phyloP scores from a whole-genome alignment of 495 filamentous ascomycete species.

The Evansstolkia leycettana region DNA sequence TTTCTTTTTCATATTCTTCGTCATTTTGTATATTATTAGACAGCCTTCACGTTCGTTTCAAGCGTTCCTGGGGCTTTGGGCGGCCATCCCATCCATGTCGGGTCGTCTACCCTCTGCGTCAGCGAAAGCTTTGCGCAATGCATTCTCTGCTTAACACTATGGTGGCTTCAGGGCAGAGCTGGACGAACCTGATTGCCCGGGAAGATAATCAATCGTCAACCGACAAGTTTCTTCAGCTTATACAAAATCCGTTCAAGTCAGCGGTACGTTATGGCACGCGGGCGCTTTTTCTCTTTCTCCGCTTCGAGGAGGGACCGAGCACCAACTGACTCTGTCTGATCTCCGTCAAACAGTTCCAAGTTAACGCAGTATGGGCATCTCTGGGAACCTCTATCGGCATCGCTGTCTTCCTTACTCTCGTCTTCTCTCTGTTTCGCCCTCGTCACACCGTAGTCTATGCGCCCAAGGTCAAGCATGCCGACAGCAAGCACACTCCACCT shows the following conservation, averaged over 20 bases:
- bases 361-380: conserved; percentile 62
- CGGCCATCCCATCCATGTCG: conserved; percentile 11
- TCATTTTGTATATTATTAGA: conserved; percentile 1
- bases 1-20: background rate
- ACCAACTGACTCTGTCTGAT: conserved; percentile 4
- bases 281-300: background rate
- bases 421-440: conserved; percentile 82
- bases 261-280: conserved; percentile 17
- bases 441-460: conserved; percentile 88
- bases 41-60: background rate
- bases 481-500: conserved; percentile 89
- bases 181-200: no score
- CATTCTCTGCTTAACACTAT: conserved; percentile 12
- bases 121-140: conserved; percentile 10
- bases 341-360: conserved; percentile 32
- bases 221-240: conserved; percentile 32
- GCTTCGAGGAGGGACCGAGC: conserved; percentile 1
- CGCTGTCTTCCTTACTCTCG: conserved; percentile 55
- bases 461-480: conserved; percentile 84
- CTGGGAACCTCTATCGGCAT: conserved; percentile 71
- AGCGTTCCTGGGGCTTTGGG: background rate
- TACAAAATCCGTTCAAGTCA: conserved; percentile 36
- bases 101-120: conserved; percentile 2
- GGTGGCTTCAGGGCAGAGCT: no score
- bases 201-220: conserved; percentile 3